A percentile compares a stretch with the other conserved stretches of the same genome.
Conservation (phyloP, 495 filamentous ascomycete species). For the Penicillium argentinense region DNA sequence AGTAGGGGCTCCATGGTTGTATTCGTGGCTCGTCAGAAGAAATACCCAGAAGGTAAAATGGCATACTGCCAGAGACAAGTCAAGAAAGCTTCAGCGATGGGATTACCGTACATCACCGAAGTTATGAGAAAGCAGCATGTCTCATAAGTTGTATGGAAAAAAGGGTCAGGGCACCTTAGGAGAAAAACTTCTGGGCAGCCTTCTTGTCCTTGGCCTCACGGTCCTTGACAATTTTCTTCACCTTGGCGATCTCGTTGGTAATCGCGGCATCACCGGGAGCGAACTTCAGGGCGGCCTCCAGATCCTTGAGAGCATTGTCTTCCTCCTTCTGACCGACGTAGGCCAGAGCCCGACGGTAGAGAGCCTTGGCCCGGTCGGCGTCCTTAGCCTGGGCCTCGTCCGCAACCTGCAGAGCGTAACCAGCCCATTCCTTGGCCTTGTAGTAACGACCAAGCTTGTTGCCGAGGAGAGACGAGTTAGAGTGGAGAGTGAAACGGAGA, state of each 20-base stretch:
- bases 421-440: constrained; percentile 67
- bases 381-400: constrained; percentile 58
- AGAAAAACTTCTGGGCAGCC: constrained; percentile 86
- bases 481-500: constrained; percentile 75
- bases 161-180: constrained; percentile 35
- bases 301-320: constrained; percentile 73
- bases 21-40: too few relatives aligned
- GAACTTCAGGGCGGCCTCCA: constrained; percentile 73
- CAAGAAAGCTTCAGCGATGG: too few relatives aligned
- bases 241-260: constrained; percentile 65
- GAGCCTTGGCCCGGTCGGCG: constrained; percentile 83
- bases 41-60: too few relatives aligned
- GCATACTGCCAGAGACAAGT: too few relatives aligned
- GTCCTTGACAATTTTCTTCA: constrained; percentile 73
- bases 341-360: constrained; percentile 79
- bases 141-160: too few relatives aligned
- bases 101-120: too few relatives aligned
- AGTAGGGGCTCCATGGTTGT: too few relatives aligned
- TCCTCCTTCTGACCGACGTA: constrained; percentile 77
- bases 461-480: constrained; percentile 75
- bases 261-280: constrained; percentile 77
- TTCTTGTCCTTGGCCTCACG: constrained; percentile 83
- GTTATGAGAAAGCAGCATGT: too few relatives aligned
- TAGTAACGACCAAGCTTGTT: constrained; percentile 73
- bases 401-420: constrained; percentile 68